phyloP scores from a whole-genome alignment of 2,329 filamentous ascomycete genomes.

The Cordyceps tenuipes region DNA sequence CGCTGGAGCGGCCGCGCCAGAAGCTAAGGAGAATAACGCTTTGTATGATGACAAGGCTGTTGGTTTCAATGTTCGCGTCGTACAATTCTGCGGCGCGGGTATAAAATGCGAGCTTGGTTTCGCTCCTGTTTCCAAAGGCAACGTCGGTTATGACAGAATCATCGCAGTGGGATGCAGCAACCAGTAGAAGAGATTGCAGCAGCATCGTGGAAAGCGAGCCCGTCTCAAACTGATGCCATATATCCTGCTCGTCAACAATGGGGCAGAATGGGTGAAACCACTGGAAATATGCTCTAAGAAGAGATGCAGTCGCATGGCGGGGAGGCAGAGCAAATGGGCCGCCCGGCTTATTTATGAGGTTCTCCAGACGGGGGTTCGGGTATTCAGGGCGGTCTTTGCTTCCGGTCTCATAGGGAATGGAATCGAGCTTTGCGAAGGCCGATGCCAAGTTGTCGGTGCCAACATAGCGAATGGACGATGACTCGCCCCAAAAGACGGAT shows the following conservation, averaged over 20 bases:
- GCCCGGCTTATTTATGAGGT: constrained; percentile 7
- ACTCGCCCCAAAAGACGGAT: constrained; percentile 36
- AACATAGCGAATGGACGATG: constrained; percentile 36
- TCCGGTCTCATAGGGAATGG: constrained; percentile 22
- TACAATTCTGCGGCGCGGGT: constrained; percentile 38
- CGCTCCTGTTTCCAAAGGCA: constrained; percentile 33
- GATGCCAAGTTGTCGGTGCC: constrained; percentile 24
- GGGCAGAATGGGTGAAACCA: constrained; percentile 47
- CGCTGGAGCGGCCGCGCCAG: constrained; percentile 36
- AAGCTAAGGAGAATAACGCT: constrained; percentile 41
- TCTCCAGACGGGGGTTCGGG: constrained; percentile 22
- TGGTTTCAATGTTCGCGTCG: constrained; percentile 38
- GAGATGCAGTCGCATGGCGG: constrained; percentile 24
- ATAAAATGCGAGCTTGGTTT: constrained; percentile 38
- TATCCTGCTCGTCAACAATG: constrained; percentile 35
- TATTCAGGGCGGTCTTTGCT: constrained; percentile 25
- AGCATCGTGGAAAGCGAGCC: constrained; percentile 35
- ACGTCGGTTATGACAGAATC: constrained; percentile 30
- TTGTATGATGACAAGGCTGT: constrained; percentile 36
- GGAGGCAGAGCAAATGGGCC: constrained; percentile 32
- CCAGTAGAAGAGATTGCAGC: constrained; percentile 40
- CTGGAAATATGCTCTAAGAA: constrained; percentile 39
- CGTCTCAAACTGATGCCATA: constrained; percentile 27
- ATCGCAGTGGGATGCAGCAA: constrained; percentile 39
- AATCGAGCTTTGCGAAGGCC: constrained; percentile 22